Evolutionary conservation across 495 filamentous ascomycete species (phyloP).

Genomic region (Apodospora peruviana): DNA sequence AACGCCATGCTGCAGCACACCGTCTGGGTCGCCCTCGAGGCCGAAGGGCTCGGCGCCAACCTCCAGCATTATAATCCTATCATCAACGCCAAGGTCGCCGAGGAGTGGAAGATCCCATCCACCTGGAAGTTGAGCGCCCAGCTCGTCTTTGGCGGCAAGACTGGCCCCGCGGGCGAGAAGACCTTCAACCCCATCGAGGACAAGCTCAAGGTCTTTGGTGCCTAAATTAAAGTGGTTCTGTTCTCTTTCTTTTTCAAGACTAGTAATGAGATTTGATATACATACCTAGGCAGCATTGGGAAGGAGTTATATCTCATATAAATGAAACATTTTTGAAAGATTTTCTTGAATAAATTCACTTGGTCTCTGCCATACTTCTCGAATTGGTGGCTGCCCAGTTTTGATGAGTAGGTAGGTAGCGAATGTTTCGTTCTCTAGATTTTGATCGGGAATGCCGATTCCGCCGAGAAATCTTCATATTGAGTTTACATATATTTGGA

Average conservation of each 20-base stretch:
- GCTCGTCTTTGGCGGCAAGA: conserved; percentile 56
- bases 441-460: background rate
- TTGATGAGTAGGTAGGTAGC: no score
- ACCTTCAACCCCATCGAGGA: conserved; percentile 49
- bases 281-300: background rate
- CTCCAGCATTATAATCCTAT: conserved; percentile 73
- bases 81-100: conserved; percentile 51
- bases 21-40: conserved; percentile 61
- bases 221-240: conserved; percentile 15
- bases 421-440: background rate
- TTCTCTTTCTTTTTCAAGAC: no score
- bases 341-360: no score
- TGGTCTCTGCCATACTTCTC: background rate
- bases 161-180: conserved; percentile 48
- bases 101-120: conserved; percentile 52
- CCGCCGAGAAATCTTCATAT: no score
- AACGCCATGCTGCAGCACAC: conserved; percentile 63
- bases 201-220: conserved; percentile 43
- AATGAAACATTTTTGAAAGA: background rate
- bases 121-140: conserved; percentile 58
- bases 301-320: background rate
- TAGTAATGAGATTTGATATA: background rate
- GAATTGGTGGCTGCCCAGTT: background rate
- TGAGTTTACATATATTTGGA: no score
- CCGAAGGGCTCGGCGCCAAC: conserved; percentile 66